Evolutionary conservation across 495 filamentous ascomycete genomes (phyloP), one percentile per base, ranked within the genome.

Genomic region (Cercophora sp.): DNA sequence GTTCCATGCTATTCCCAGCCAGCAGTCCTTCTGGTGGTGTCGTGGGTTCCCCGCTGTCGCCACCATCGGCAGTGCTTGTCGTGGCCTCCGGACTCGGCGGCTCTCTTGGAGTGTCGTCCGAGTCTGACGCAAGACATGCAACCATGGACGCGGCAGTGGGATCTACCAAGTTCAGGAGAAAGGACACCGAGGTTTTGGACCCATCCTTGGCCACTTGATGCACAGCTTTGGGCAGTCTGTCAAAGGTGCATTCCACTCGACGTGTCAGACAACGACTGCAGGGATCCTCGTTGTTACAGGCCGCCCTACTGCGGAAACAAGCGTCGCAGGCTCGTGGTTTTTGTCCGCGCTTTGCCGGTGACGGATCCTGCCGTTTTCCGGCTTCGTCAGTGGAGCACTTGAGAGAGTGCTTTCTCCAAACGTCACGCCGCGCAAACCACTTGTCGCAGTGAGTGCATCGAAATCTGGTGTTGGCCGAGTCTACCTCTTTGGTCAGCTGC

Each of bases 111-210:
- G n/a, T n/a, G n/a, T n/a, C n/a, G n/a, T n/a, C n/a, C n/a, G n/a
- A n/a, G n/a, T n/a, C n/a, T n/a, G n/a, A n/a, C n/a, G n/a, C n/a
- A n/a, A n/a, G n/a, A n/a, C n/a, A n/a, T n/a, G n/a, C 27, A 13
- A 39, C 24, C 56, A 58, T 58, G 4, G 56, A 54, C 6, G 49
- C 51, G 22, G 51, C 56, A 3, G 25, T 32, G 11, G 56, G 56
- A 24, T 58, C 48, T 3, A 51, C 54, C 43, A 54, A 31, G 24
- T 25, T 40, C 25, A 58, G 51, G 5, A 58, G 51, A 35, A 58
- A 58, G 8, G 55, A 40, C 0, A 54, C 19, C 1, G 56, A 29
- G 8, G 51, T 54, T 9, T 58, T 58, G 51, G 44, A 25, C 3
- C 46, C 15, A n/a, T 27, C 39, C 8, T 40, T 44, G 49, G 1